Conservation (phyloP, 768 basidiomycete species). For the Lactarius hengduanensis region DNA sequence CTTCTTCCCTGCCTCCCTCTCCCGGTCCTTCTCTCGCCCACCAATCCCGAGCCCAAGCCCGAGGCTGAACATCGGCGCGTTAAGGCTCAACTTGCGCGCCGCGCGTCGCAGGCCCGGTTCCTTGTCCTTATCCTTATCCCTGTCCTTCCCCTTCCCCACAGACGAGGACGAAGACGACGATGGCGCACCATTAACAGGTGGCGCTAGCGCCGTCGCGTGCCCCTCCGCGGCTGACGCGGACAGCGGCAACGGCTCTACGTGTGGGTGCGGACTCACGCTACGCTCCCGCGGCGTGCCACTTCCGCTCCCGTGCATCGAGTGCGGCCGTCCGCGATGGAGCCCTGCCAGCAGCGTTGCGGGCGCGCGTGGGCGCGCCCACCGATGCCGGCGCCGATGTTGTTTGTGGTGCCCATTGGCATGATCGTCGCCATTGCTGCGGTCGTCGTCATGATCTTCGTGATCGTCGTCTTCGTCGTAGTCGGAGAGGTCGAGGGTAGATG, state of each 20-base stretch:
- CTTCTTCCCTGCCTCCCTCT: conserved; percentile 11
- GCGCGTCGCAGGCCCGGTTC: conserved; percentile 37
- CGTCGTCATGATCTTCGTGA: neutral
- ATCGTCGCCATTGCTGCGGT: conserved; percentile 9
- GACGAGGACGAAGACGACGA: neutral
- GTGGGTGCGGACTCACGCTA: conserved; percentile 3
- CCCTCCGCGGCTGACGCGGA: neutral
- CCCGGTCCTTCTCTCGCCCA: conserved; percentile 14
- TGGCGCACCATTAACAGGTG: conserved; percentile 10
- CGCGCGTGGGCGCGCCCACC: neutral
- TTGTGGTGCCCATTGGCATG: neutral
- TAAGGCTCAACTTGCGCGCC: conserved; percentile 63
- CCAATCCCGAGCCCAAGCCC: conserved; percentile 33
- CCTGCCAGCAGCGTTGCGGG: neutral
- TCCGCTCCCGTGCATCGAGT: conserved; percentile 22
- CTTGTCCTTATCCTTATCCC: conserved; percentile 32
- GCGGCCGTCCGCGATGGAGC: conserved; percentile 14
- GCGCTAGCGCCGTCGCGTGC: neutral
- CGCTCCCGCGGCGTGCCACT: conserved; percentile 12
- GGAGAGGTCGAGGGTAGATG: neutral
- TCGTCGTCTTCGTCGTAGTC: neutral
- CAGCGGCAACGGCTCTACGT: neutral
- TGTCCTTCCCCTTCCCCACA: conserved; percentile 28
- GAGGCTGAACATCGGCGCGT: conserved; percentile 55
- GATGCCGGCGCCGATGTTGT: neutral